A percentile compares a stretch with the other conserved stretches of the same genome.
These are phyloP conservation scores for Delphinella strobiligena DNA, from an alignment of 2,329 filamentous ascomycete species.

Conservation along the genomic window DNA sequence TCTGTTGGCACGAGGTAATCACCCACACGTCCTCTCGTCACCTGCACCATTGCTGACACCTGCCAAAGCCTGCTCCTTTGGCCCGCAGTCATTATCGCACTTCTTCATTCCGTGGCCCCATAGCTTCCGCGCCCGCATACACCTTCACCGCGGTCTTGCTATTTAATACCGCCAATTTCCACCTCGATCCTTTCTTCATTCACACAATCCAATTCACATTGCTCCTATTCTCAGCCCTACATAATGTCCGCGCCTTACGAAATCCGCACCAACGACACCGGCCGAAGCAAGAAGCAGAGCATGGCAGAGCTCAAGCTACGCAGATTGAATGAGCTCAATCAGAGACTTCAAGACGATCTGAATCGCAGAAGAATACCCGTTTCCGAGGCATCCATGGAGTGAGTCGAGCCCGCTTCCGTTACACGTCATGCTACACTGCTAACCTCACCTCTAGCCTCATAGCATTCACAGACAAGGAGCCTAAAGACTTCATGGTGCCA, in stretches of 20 bases:
- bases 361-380: slow-evolving; percentile 92
- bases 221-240: slow-evolving; percentile 8
- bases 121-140: background rate
- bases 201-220: slow-evolving; percentile 4
- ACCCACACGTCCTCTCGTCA: slow-evolving; percentile 3
- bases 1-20: slow-evolving; percentile 6
- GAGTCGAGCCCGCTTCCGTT: slow-evolving; percentile 14
- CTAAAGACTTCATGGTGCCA: slow-evolving; percentile 97
- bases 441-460: slow-evolving; percentile 57
- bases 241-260: slow-evolving; percentile 53
- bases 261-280: slow-evolving; percentile 51
- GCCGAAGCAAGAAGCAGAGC: slow-evolving; percentile 92
- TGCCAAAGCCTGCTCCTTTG: slow-evolving; percentile 5
- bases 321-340: slow-evolving; percentile 92
- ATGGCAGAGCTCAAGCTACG: slow-evolving; percentile 98
- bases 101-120: background rate
- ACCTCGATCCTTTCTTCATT: background rate
- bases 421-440: background rate
- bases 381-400: slow-evolving; percentile 67
- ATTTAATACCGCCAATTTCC: slow-evolving; percentile 2
- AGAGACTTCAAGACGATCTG: slow-evolving; percentile 86
- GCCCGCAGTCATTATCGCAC: background rate
- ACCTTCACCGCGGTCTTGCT: background rate
- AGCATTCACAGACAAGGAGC: slow-evolving; percentile 87
- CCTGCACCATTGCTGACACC: slow-evolving; percentile 7